Conservation (phyloP, 768 basidiomycete genomes). For the Kwoniella dejecticola region DNA sequence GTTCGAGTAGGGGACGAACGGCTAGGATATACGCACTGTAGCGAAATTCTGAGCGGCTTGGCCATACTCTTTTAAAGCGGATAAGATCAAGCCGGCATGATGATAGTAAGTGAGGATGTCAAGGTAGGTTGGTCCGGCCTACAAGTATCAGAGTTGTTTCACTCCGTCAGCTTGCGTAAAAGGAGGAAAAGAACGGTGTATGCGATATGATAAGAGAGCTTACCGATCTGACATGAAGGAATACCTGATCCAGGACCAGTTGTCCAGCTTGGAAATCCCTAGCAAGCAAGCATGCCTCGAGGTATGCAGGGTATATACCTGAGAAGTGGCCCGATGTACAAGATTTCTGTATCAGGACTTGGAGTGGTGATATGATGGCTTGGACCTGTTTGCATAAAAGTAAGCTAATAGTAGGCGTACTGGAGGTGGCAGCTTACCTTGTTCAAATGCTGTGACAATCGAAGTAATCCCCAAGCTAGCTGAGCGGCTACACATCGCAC, state of each 20-base stretch:
- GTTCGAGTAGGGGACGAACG: too few species aligned
- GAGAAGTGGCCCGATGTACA: slow-evolving; percentile 17
- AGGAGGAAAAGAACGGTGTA: too few species aligned
- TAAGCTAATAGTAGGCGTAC: slow-evolving; percentile 2
- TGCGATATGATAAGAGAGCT: slow-evolving; percentile 15
- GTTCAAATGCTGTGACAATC: slow-evolving; percentile 28
- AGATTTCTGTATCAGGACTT: slow-evolving; percentile 9
- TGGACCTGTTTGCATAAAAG: neutral
- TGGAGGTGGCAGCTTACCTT: slow-evolving; percentile 20
- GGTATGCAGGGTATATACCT: slow-evolving; percentile 33
- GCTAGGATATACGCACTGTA: slow-evolving; percentile 19
- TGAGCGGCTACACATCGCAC: slow-evolving; percentile 2
- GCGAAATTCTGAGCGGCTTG: slow-evolving; percentile 33
- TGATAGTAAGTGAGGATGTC: slow-evolving; percentile 49
- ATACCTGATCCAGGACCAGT: slow-evolving; percentile 17
- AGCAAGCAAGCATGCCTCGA: slow-evolving; percentile 36
- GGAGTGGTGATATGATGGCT: slow-evolving; percentile 16
- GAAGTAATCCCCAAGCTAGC: slow-evolving; percentile 30
- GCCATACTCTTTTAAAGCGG: slow-evolving; percentile 27
- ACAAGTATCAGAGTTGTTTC: neutral
- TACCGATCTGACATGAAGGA: slow-evolving; percentile 29
- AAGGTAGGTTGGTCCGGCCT: slow-evolving; percentile 35
- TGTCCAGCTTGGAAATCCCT: slow-evolving; percentile 1
- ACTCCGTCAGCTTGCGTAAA: too few species aligned
- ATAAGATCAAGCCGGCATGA: slow-evolving; percentile 43